These are phyloP conservation scores for Skeletonema grethae DNA, from an alignment of 108 stramenopile species.

Conservation along the genomic window DNA sequence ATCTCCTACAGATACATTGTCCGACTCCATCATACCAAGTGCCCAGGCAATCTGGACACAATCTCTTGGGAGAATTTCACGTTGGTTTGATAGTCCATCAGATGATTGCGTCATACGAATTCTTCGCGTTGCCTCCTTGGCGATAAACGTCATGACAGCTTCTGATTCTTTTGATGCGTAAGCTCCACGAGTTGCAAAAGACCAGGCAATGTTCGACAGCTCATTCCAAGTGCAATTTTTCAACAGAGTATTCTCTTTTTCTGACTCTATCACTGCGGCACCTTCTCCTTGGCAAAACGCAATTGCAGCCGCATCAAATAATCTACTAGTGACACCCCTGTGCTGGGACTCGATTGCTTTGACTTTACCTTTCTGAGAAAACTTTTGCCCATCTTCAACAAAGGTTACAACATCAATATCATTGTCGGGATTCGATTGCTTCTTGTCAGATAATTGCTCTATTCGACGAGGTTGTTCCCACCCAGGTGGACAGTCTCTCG, in stretches of 20 bases:
- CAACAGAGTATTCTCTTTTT: constrained; percentile 25
- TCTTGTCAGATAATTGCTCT: constrained; percentile 29
- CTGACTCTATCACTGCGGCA: constrained; percentile 10
- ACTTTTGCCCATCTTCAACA: constrained; percentile 26
- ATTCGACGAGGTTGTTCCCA: constrained; percentile 70
- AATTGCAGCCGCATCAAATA: constrained; percentile 74
- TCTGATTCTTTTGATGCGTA: constrained; percentile 53
- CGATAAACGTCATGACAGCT: constrained; percentile 52
- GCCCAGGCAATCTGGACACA: constrained; percentile 77
- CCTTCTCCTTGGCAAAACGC: constrained; percentile 56
- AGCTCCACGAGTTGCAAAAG: constrained; percentile 72
- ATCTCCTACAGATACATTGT: constrained; percentile 70
- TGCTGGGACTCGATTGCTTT: constrained; percentile 1
- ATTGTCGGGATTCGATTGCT: constrained; percentile 1
- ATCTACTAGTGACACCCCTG: constrained; percentile 23
- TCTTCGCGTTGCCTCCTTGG: constrained; percentile 53
- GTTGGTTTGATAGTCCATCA: constrained; percentile 15
- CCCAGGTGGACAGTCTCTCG: constrained; percentile 67
- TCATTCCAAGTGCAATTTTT: constrained; percentile 73
- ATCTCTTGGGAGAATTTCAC: constrained; percentile 60
- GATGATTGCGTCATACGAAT: constrained; percentile 2
- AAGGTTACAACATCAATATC: constrained; percentile 49
- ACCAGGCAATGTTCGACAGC: constrained; percentile 80
- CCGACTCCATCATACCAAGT: constrained; percentile 72
- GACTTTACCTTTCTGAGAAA: not conserved